A percentile compares a stretch with the other conserved stretches of the same genome.
These are phyloP conservation scores for Aspergillus caelatus DNA, from an alignment of 2,329 filamentous ascomycete genomes.

Conservation along the genomic window DNA sequence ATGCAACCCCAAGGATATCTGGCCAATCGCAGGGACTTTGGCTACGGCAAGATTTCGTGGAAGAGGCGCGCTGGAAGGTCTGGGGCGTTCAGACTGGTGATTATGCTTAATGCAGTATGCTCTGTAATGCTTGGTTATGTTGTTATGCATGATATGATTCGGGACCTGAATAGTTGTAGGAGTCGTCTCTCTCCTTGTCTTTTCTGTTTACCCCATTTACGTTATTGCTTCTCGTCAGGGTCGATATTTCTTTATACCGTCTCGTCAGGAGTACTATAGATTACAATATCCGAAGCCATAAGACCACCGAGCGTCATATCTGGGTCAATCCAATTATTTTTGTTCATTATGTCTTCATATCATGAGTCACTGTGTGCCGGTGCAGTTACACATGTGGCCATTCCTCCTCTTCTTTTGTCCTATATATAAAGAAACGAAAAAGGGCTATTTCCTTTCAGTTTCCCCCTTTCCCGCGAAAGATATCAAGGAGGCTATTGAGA, in stretches of 20 bases:
- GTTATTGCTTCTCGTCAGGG: not conserved
- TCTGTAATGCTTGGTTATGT: not conserved
- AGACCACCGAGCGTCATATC: not conserved
- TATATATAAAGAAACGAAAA: not conserved
- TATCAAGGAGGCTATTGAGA: slow-evolving; percentile 22
- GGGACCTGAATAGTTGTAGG: not conserved
- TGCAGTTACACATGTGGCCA: not conserved
- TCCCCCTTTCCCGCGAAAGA: not conserved
- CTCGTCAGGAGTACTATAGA: not conserved
- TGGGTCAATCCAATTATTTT: not conserved
- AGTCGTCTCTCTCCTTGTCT: not conserved
- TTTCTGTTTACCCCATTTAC: not conserved
- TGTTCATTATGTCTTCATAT: not conserved
- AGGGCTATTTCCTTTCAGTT: not conserved
- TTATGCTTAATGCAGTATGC: slow-evolving; percentile 10
- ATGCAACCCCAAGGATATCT: slow-evolving; percentile 9
- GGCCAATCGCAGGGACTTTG: slow-evolving; percentile 35
- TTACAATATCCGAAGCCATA: not conserved
- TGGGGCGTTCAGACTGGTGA: slow-evolving; percentile 40
- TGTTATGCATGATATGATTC: slow-evolving; percentile 3
- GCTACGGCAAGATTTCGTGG: slow-evolving; percentile 43
- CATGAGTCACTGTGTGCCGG: not conserved
- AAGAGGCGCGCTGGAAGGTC: slow-evolving; percentile 45
- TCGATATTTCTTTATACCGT: not conserved
- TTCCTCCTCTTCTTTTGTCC: not conserved